A percentile compares a stretch with the other conserved stretches of the same genome.
These are phyloP conservation scores for Leccinum solheimii DNA, from an alignment of 1,284 basidiomycete species.

Conservation along the genomic window DNA sequence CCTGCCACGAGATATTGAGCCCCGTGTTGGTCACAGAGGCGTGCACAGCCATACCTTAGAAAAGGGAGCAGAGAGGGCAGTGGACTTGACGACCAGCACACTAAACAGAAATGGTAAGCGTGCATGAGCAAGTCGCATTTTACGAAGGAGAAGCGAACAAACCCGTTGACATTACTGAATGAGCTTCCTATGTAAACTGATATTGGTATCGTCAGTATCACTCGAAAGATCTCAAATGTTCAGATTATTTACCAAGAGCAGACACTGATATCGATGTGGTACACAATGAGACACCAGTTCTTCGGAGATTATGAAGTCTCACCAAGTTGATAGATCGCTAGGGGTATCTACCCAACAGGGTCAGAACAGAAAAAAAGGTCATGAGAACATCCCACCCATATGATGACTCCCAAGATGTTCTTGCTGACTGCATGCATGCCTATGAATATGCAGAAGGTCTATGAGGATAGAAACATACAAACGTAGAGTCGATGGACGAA, in stretches of 20 bases:
- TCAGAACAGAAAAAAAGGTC: not conserved
- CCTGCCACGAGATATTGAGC: not conserved
- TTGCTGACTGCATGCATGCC: constrained; percentile 10
- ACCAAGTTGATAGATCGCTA: no score
- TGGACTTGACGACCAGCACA: not conserved
- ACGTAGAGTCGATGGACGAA: constrained; percentile 19
- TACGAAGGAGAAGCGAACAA: not conserved
- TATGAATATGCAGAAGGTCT: not conserved
- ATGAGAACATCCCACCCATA: constrained; percentile 10
- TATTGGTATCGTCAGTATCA: not conserved
- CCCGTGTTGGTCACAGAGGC: not conserved
- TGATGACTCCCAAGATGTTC: not conserved
- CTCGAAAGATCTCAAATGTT: not conserved
- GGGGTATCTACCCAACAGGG: constrained; percentile 2
- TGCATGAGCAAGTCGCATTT: not conserved
- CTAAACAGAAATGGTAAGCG: not conserved
- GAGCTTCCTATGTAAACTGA: constrained; percentile 1
- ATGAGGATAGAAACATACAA: constrained; percentile 2
- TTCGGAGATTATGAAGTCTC: no score
- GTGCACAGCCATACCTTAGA: constrained; percentile 7
- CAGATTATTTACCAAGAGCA: not conserved
- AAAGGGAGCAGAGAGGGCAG: not conserved
- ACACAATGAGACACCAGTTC: not conserved
- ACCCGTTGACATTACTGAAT: constrained; percentile 2
- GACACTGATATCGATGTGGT: not conserved